Percentiles rank a stretch among this genome's conserved stretches.
phyloP scores from a whole-genome alignment of 2,329 filamentous ascomycete species.

The Talaromyces funiculosus region DNA sequence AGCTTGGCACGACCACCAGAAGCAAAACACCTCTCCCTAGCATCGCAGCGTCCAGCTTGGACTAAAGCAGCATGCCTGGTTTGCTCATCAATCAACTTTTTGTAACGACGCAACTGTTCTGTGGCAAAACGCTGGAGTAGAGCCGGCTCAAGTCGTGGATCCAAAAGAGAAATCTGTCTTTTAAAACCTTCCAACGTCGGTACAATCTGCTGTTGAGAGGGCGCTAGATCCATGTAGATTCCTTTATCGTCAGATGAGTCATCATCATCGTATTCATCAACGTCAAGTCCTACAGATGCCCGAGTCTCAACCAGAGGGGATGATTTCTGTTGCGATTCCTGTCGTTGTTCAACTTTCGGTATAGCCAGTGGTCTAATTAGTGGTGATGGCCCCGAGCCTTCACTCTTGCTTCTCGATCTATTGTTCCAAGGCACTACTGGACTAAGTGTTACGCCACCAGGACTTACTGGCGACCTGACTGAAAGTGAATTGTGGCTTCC shows the following conservation, averaged over 20 bases:
- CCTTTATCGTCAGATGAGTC: constrained; percentile 54
- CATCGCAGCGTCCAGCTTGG: constrained; percentile 53
- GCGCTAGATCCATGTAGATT: constrained; percentile 56
- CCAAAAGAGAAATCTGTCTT: constrained; percentile 65
- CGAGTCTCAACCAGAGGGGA: not conserved
- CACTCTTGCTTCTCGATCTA: constrained; percentile 53
- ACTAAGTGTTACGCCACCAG: constrained; percentile 38
- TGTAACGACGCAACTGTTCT: constrained; percentile 75
- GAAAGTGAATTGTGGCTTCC: constrained; percentile 54
- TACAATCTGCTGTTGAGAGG: constrained; percentile 61
- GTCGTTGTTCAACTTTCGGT: not conserved
- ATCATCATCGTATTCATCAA: constrained; percentile 56
- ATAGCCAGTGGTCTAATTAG: constrained; percentile 31
- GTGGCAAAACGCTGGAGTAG: constrained; percentile 76
- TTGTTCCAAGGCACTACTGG: constrained; percentile 39
- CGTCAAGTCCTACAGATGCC: constrained; percentile 3
- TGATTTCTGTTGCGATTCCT: not conserved
- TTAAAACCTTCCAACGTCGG: constrained; percentile 73
- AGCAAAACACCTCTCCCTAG: constrained; percentile 58
- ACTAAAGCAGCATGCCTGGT: constrained; percentile 64
- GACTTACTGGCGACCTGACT: constrained; percentile 35
- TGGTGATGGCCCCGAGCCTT: constrained; percentile 41
- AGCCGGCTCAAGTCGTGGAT: constrained; percentile 62
- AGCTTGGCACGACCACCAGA: constrained; percentile 61
- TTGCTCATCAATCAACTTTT: constrained; percentile 64